Evolutionary conservation across 257 asterid species (phyloP).

Genomic region (Ehretia macrophylla): DNA sequence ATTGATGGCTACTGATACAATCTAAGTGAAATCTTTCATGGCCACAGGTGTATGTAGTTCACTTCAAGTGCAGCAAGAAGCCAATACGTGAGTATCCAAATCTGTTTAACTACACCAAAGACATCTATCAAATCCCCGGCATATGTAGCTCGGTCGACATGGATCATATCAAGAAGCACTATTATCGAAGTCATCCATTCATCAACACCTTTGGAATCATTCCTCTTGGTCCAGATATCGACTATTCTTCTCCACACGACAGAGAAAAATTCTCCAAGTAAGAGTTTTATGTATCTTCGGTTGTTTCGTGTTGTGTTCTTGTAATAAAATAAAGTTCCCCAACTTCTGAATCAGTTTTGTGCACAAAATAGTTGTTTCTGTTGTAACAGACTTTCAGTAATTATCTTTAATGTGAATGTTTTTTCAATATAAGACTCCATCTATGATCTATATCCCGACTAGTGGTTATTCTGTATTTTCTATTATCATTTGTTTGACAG

Average conservation of each 20-base stretch:
- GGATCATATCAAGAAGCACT: constrained; percentile 93
- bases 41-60: constrained; percentile 78
- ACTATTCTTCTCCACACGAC: constrained; percentile 74
- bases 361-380: no score
- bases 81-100: constrained; percentile 75
- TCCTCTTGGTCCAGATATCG: constrained; percentile 72
- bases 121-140: constrained; percentile 73
- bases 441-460: no score
- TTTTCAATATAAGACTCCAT: no score
- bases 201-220: constrained; percentile 86
- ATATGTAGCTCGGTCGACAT: constrained; percentile 69
- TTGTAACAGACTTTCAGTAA: no score
- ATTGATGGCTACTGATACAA: not conserved
- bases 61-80: constrained; percentile 94
- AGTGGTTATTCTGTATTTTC: no score
- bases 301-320: not conserved
- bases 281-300: not conserved
- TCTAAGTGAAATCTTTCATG: not conserved
- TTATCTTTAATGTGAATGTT: no score
- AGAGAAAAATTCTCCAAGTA: constrained; percentile 55
- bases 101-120: constrained; percentile 76
- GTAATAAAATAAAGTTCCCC: not conserved
- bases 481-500: no score
- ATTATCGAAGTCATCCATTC: constrained; percentile 86
- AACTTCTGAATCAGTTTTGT: not conserved